phyloP scores from a whole-genome alignment of 345 rosid genomes.

The Noccaea caerulescens region DNA sequence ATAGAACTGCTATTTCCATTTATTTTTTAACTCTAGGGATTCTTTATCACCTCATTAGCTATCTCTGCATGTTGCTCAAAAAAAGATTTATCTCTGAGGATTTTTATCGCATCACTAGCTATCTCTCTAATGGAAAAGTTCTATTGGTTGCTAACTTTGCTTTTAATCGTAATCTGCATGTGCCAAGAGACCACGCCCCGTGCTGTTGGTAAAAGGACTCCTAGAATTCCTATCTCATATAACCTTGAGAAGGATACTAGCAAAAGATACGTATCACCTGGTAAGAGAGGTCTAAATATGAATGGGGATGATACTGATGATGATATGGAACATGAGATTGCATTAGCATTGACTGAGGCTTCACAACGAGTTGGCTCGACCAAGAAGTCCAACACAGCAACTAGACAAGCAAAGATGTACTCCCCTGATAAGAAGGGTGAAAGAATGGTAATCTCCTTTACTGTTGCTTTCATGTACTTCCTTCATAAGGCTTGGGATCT shows the following conservation, averaged over 20 bases:
- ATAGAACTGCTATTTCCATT: not conserved
- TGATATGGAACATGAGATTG: slow-evolving; percentile 81
- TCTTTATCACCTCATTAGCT: no score
- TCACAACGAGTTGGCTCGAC: slow-evolving; percentile 75
- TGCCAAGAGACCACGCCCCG: slow-evolving; percentile 68
- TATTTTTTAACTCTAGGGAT: no score
- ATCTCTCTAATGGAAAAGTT: slow-evolving; percentile 1
- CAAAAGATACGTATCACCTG: slow-evolving; percentile 61
- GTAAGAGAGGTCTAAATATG: slow-evolving; percentile 54
- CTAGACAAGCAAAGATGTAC: slow-evolving; percentile 54
- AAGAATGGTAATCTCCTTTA: slow-evolving; percentile 56
- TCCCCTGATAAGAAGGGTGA: slow-evolving; percentile 55
- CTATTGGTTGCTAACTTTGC: slow-evolving; percentile 39
- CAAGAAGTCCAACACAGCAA: slow-evolving; percentile 60
- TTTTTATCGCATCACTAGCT: slow-evolving; percentile 13
- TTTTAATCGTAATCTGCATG: slow-evolving; percentile 40
- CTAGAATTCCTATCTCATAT: slow-evolving; percentile 73
- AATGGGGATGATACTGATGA: slow-evolving; percentile 62
- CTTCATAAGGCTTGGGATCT: slow-evolving; percentile 16
- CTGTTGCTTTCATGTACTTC: slow-evolving; percentile 25
- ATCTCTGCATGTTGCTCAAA: no score
- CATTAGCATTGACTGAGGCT: slow-evolving; percentile 73
- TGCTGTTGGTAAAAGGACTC: slow-evolving; percentile 89
- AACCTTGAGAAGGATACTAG: slow-evolving; percentile 56
- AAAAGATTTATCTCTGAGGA: not conserved